Base-by-base conservation (phyloP, 257 asterid species). In the Hygrophila difformis region DNA sequence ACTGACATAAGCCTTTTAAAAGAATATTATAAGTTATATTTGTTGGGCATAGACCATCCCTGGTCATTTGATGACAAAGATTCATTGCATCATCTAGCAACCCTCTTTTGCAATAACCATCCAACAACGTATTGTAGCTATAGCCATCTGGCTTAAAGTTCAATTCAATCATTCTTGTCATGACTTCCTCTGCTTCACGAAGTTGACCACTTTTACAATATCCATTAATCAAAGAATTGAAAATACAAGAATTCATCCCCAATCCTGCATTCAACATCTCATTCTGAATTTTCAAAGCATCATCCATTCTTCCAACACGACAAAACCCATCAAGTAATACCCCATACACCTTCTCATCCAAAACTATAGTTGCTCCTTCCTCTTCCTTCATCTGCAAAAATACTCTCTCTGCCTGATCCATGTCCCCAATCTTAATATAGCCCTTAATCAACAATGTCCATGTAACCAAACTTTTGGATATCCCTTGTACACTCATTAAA, bases 261-360 rank as follows among this genome's bases (percentile, higher is more conserved):
- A 82, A 53, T 22, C 93, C 96, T 39, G 51, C 66, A 49, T 57
- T 65, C 66, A 82, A 18, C 89, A 91, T 82, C 71, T 86, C 94
- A 53, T 72, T 62, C 71, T 59, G 71, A 24, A 86, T 56, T 64
- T 78, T 75, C 57, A 73, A 22, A 1, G 95, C 95, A 44, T 78
- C 96, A 8, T 72, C 80, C 71, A 86, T 66, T 70, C 70, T 85
- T n/a, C 96, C 98, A 20, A 53, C 68, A 23, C 64, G 78, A 64
- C 93, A 82, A 64, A 69, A 80, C 59, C 93, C 98, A 59, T 80
- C 80, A 55, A 91, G 49, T 23, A 89, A 66, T 41, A 76, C 92
- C 4, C 93, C 92, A 60, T 69, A 82, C 15, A 65, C 80, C 67
- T 67, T 76, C 20, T 60, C 84, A 72, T 91, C 98, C 73, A 74